Conservation (phyloP, 202 grass and related monocot species). For the Tripidium arundinaceum region DNA sequence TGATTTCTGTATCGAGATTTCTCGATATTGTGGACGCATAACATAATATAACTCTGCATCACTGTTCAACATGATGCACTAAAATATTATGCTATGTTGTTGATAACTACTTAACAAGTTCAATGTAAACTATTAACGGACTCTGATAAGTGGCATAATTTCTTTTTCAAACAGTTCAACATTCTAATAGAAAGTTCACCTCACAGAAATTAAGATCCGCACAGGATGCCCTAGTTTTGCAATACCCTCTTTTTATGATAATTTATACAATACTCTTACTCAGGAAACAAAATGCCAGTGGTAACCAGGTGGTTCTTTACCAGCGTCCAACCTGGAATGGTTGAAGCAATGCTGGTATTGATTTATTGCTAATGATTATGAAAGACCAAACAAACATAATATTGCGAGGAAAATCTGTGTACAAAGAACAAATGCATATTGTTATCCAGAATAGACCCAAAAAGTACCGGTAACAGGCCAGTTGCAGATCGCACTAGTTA, state of each 20-base stretch:
- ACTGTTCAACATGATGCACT: background rate
- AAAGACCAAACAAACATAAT: background rate
- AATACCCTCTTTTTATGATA: no score
- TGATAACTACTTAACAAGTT: background rate
- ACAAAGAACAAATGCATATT: background rate
- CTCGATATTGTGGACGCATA: background rate
- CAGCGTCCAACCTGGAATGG: background rate
- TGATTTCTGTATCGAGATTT: background rate
- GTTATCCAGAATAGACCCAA: background rate
- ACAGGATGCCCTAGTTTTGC: background rate
- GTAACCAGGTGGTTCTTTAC: no score
- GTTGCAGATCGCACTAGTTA: background rate
- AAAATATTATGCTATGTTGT: background rate
- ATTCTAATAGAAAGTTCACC: background rate
- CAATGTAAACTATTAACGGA: background rate
- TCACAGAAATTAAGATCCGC: background rate
- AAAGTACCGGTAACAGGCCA: background rate
- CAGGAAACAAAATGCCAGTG: background rate
- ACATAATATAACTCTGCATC: background rate
- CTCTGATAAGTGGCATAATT: background rate
- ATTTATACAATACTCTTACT: background rate
- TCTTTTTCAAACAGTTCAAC: background rate
- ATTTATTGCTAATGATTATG: background rate
- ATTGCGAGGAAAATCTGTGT: background rate
- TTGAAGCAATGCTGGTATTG: background rate